Base-by-base conservation (phyloP, 306 rosid species). In the Quercus mongolica region DNA sequence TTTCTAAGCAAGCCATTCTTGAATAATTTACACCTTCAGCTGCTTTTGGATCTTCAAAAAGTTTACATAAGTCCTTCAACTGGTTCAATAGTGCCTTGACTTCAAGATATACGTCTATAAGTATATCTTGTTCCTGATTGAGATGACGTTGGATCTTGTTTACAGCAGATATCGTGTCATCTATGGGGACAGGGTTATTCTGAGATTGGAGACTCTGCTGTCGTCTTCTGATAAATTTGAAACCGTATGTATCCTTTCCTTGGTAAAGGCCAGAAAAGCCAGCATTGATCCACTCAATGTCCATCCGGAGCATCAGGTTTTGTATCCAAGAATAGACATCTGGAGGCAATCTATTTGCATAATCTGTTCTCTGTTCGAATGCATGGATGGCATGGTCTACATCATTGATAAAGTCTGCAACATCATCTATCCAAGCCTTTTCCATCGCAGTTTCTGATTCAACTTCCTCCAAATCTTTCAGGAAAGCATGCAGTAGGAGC, bases 401-500 rank as follows among this genome's bases (percentile, higher is more conserved):
- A 4, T 69, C 74, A 2, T 26, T 1, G 57, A 74, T 72, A 2
- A 86, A 21, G 38, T 67, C 62, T 23, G 78, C 56, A 1, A 77
- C 77, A 58, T 80, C 78, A 44, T 17, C 25, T 68, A 56, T 79
- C 90, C 88, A 84, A 33, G 31, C 28, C 33, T 58, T 68, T 59
- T 82, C 85, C 14, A 81, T 79, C 75, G 74, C 69, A 10, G 78
- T 79, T 73, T 77, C 80, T 23, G 82, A 49, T 25, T 5, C 78
- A 64, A 82, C 63, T 31, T 59, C 62, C 26, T 28, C 7, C 51
- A 84, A 58, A 15, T 84, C 85, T 15, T 74, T 71, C 51, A 77
- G 20, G 41, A 87, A 85, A 25, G 80, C 79, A 46, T 67, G 63
- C 38, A 84, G 63, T 9, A 70, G 69, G 63, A 67, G 49, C 69